Evolutionary conservation across 1,284 basidiomycete species (phyloP).

Genomic region (Austroboletus olivaceoglutinosus): DNA sequence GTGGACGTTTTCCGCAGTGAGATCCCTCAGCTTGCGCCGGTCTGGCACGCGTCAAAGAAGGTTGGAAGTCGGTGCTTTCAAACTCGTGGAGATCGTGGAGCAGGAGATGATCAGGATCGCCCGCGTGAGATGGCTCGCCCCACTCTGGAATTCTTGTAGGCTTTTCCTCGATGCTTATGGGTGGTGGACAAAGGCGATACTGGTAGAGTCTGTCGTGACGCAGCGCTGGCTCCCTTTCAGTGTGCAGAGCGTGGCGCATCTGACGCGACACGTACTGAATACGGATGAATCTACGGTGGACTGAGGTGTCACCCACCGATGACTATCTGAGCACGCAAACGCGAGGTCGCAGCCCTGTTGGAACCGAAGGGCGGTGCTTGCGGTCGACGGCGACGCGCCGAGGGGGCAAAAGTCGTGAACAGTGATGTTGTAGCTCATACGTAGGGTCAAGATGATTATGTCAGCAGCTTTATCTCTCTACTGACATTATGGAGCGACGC

Average conservation of each 20-base stretch:
- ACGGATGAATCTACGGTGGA: constrained; percentile 8
- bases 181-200: constrained; percentile 24
- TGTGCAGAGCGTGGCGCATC: neutral
- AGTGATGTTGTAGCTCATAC: constrained; percentile 10
- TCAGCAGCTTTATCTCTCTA: constrained; percentile 2
- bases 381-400: neutral
- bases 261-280: constrained; percentile 23
- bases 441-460: constrained; percentile 3
- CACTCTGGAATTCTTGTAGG: constrained; percentile 35
- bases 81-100: constrained; percentile 46
- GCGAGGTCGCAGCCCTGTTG: constrained; percentile 22
- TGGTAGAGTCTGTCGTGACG: constrained; percentile 18
- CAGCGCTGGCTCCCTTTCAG: constrained; percentile 20
- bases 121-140: constrained; percentile 30
- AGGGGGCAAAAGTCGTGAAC: constrained; percentile 26
- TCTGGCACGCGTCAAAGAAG: neutral
- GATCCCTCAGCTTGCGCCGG: neutral
- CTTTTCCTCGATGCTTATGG: neutral
- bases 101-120: constrained; percentile 35
- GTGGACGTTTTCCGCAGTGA: constrained; percentile 14
- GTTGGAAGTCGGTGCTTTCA: constrained; percentile 24
- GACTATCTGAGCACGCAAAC: constrained; percentile 7
- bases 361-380: constrained; percentile 4
- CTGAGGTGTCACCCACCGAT: constrained; percentile 21
- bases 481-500: constrained; percentile 17